Evolutionary conservation across 495 filamentous ascomycete genomes (phyloP), one percentile per base, ranked within the genome.

Genomic region (Neohortaea acidophila): DNA sequence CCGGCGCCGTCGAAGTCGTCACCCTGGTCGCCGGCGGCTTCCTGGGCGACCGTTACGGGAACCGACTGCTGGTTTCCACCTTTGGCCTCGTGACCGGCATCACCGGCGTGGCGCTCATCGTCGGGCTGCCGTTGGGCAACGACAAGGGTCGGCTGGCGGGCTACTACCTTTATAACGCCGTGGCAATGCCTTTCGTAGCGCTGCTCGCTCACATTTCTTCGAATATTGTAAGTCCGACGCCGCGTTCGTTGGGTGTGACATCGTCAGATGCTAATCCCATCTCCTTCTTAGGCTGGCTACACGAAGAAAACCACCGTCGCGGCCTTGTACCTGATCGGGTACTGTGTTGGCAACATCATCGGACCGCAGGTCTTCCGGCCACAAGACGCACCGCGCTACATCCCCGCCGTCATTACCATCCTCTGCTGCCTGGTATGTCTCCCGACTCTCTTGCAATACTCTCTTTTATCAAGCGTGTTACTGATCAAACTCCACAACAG

Each of bases 281-380:
- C 24, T 36, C 9, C 13, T 36, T 36, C 33, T 7, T 30, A 39
- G 32, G 36, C 43, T 11, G 43, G 43, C 20, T 81, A 78, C 52
- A 81, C 78, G 8, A 81, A 81, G 39, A 81, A 81, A 56, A 81
- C 77, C 0, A 81, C 77, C 0, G 70, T 79, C 1, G 75, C 75
- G 0, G 76, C 75, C 0, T 53, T 84, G 36, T 80, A 77, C 41
- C 54, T 84, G n/a, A 73, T 80, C 44, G 46, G 13, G n/a, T 45
- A 47, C 33, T 53, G 41, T 33, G 28, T 48, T 13, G 45, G 51
- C 22, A 55, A 37, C 22, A 14, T 26, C 34, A 37, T 26, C 3
- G 34, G 21, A 15, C 34, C 34, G 10, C 22, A 37, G n/a, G 26
- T 22, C 14, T 77, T 76, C 57, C 59, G 69, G 10, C 65, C 69